These are phyloP conservation scores for Knoxia roxburghii DNA, from an alignment of 257 asterid species.

Conservation along the genomic window DNA sequence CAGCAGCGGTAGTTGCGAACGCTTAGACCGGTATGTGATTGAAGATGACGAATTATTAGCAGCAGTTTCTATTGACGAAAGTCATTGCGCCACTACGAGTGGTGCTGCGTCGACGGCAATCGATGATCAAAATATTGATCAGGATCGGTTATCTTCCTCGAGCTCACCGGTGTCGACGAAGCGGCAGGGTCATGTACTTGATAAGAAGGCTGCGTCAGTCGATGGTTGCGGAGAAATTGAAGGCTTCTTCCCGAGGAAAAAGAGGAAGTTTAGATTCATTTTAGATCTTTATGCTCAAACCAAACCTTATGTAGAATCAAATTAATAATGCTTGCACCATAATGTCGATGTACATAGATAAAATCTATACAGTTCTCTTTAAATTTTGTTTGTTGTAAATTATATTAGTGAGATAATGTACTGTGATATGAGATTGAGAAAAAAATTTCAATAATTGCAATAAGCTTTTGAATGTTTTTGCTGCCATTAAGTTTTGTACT, in stretches of 20 bases:
- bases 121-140: neutral
- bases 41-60: too few species aligned
- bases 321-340: neutral
- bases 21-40: too few species aligned
- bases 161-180: neutral
- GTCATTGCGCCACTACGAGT: slow-evolving; percentile 1
- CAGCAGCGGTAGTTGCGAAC: too few species aligned
- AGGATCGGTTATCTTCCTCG: neutral
- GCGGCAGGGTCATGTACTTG: neutral
- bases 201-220: neutral
- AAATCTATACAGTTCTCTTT: too few species aligned
- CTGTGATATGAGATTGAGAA: too few species aligned
- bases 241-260: slow-evolving; percentile 4
- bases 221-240: neutral
- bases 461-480: too few species aligned
- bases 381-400: too few species aligned
- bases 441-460: too few species aligned
- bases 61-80: neutral
- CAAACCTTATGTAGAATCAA: slow-evolving; percentile 16
- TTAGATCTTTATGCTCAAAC: slow-evolving; percentile 35
- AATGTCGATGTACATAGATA: too few species aligned
- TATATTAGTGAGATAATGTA: too few species aligned
- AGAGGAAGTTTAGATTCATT: slow-evolving; percentile 27
- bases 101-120: neutral
- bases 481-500: too few species aligned